phyloP scores from a whole-genome alignment of 2,329 filamentous ascomycete species.

The Pseudogymnoascus sp. region DNA sequence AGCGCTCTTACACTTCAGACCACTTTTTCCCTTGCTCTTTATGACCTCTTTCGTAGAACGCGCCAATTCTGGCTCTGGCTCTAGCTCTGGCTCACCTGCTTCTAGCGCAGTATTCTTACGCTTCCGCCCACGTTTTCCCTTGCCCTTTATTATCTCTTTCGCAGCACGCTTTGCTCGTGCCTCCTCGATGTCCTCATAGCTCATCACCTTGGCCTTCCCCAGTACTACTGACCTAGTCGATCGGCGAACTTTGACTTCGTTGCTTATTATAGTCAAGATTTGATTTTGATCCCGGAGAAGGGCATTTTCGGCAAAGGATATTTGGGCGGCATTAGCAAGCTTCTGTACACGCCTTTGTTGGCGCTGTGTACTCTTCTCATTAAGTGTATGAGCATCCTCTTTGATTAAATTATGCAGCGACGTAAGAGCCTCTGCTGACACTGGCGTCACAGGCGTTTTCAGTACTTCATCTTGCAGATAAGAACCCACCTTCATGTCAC shows the following conservation, averaged over 20 bases:
- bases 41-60: no score
- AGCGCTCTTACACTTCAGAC: no score
- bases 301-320: neutral
- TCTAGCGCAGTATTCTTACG: slow-evolving; percentile 15
- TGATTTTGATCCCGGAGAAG: neutral
- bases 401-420: no score
- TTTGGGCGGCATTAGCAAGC: neutral
- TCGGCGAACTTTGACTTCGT: slow-evolving; percentile 19
- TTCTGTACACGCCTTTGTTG: neutral
- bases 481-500: no score
- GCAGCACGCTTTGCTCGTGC: slow-evolving; percentile 18
- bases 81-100: slow-evolving; percentile 6
- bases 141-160: slow-evolving; percentile 15
- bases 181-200: slow-evolving; percentile 28
- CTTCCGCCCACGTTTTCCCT: slow-evolving; percentile 16
- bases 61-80: no score
- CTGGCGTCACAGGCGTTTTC: no score
- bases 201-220: slow-evolving; percentile 20
- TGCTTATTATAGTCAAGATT: slow-evolving; percentile 17
- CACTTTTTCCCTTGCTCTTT: no score
- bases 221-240: slow-evolving; percentile 15
- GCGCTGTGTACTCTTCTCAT: no score
- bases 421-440: no score
- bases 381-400: no score
- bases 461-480: no score